Conservation (phyloP, 1,284 basidiomycete genomes). For the Lignosus rhinocerotis region DNA sequence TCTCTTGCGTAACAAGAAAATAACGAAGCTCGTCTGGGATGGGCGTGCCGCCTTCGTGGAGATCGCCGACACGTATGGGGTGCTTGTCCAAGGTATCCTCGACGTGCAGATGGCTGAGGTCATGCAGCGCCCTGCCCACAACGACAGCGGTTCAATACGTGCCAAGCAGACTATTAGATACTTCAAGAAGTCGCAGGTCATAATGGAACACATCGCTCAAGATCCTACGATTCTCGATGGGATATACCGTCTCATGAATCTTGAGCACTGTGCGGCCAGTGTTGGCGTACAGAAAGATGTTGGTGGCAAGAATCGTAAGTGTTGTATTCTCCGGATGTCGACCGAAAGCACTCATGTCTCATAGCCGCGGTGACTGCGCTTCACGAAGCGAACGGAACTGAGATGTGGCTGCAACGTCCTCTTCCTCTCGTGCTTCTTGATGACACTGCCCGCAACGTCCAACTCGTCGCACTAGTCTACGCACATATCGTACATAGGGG, state of each 20-base stretch:
- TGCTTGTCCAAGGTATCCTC: slow-evolving; percentile 36
- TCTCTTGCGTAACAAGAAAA: slow-evolving; percentile 30
- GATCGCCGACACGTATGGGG: slow-evolving; percentile 33
- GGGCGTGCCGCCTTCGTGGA: slow-evolving; percentile 45
- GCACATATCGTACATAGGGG: slow-evolving; percentile 28
- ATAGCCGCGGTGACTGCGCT: slow-evolving; percentile 38
- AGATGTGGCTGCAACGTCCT: slow-evolving; percentile 39
- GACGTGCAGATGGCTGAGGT: slow-evolving; percentile 42
- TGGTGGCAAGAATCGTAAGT: not conserved
- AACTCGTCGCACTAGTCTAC: slow-evolving; percentile 40
- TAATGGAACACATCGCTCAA: not conserved
- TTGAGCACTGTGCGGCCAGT: not conserved
- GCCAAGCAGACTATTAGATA: slow-evolving; percentile 30
- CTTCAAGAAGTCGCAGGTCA: slow-evolving; percentile 21
- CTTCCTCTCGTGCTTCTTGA: slow-evolving; percentile 36
- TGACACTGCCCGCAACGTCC: slow-evolving; percentile 46
- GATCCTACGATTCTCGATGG: not conserved
- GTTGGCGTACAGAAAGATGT: not conserved
- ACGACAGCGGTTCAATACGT: slow-evolving; percentile 29
- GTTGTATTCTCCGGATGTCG: not conserved
- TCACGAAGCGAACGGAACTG: slow-evolving; percentile 36
- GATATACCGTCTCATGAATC: not conserved
- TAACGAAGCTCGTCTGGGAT: slow-evolving; percentile 48
- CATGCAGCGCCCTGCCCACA: slow-evolving; percentile 31
- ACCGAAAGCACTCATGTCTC: not conserved